Evolutionary conservation across 2,329 filamentous ascomycete species (phyloP), one percentile per base, ranked within the genome.

Genomic region (Botrytis hyacinthi): DNA sequence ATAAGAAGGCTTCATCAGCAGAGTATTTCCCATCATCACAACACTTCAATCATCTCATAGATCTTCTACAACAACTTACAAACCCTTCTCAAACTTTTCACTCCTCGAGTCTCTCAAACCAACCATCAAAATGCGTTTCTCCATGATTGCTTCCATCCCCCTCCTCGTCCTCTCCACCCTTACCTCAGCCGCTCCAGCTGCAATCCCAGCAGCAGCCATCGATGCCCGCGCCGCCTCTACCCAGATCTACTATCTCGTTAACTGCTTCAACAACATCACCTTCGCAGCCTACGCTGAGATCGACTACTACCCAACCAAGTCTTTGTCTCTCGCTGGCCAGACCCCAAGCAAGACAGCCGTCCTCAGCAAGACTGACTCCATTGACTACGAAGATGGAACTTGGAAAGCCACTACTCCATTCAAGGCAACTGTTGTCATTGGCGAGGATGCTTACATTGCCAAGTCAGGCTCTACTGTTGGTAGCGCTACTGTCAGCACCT

Each of bases 321-420:
- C 65, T 42, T 62, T 42, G 54, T 70, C 65, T 60, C 32, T 35
- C 3, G 35, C 29, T n/a, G 65, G 65, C 40, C 63, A 70, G 16
- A 62, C 29, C 18, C 71, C 71, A 32, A 22, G 32, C 46, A 14
- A 61, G 71, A 51, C 7, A 37, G 51, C 51, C 6, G 18, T 70
- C n/a, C 20, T 73, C 72, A 63, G 63, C 67, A 35, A 35, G 6
- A 6, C 18, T 12, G 46, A n/a, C 20, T 73, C 72, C 29, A 63
- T 73, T 48, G 35, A 73, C 44, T 73, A 63, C 35, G 72, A 73
- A 35, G 72, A 70, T 70, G 72, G 67, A 48, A 73, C 72, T 7
- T 73, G 72, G 72, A 37, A 29, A 8, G 32, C 59, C 29, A 44
- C 42, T 5, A 61, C 32, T 32, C 72, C 72, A 37, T 73, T 73